Percentiles rank a stretch among this genome's conserved stretches.
These are phyloP conservation scores for Penicillium psychrosexuale DNA, from an alignment of 2,329 filamentous ascomycete genomes.

Conservation along the genomic window DNA sequence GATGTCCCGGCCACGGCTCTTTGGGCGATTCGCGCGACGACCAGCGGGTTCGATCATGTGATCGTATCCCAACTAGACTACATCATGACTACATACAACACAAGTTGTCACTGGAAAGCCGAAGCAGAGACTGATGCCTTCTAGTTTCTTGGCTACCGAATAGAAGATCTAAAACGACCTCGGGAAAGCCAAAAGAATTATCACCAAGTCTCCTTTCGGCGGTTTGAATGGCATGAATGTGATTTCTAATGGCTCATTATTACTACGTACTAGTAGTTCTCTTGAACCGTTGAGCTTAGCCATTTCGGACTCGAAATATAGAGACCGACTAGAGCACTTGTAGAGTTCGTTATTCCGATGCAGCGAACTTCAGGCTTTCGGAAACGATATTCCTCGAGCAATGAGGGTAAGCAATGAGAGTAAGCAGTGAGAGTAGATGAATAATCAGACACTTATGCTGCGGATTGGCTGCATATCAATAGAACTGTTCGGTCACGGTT, in stretches of 20 bases:
- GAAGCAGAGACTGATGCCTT: background rate
- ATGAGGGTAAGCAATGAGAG: too few species aligned
- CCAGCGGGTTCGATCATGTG: slow-evolving; percentile 26
- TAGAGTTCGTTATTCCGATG: too few species aligned
- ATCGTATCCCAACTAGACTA: background rate
- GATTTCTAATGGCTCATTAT: background rate
- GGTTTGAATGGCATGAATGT: background rate
- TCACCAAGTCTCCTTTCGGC: background rate
- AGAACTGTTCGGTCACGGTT: background rate
- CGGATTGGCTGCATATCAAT: too few species aligned
- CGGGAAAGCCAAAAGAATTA: too few species aligned
- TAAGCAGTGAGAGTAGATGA: too few species aligned
- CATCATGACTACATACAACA: background rate
- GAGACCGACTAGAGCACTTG: too few species aligned
- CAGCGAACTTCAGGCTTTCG: too few species aligned
- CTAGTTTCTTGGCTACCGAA: background rate
- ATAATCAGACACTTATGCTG: too few species aligned
- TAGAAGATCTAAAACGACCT: background rate
- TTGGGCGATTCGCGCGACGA: slow-evolving; percentile 27
- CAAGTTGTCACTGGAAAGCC: background rate
- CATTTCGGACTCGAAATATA: background rate
- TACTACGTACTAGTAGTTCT: background rate
- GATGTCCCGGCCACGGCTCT: background rate
- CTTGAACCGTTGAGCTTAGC: background rate
- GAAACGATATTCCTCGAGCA: too few species aligned